Base-by-base conservation (phyloP, 495 filamentous ascomycete species). In the Aspergillus homomorphus region DNA sequence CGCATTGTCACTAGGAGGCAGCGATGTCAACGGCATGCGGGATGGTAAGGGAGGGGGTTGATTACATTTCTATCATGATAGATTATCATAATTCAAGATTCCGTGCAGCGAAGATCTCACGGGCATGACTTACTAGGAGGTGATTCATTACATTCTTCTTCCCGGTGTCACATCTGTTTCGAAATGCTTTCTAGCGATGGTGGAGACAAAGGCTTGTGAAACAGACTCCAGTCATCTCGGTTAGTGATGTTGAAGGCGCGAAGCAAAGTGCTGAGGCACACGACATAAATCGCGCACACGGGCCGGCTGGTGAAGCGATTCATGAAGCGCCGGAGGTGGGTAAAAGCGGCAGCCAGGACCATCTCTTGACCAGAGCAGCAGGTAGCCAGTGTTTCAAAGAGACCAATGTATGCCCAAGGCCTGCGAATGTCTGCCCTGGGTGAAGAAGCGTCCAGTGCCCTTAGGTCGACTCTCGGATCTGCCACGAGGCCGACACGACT, bases 211-310 rank as follows among this genome's bases (percentile, higher is more conserved):
- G 6, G 2, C 12, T 38, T 38, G 33, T 38, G 15, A 14, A 12
- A 38, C 10, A 38, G 15, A 41, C 19, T 20, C 45, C 45, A 21
- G 18, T 46, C 48, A 26, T 30, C 50, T 48, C 57, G 57, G 50
- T 51, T 53, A 59, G 21, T 51, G 50, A 12, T 10, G 33, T 38
- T 9, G 48, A 42, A 24, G 28, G 22, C 19, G 8, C 30, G 21
- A 51, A 42, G 46, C 16, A 45, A 21, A 43, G 14, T 12, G 9
- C 20, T 15, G 23, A 43, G 23, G 43, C 24, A 42, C 8, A 28
- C 46, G 24, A 53, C 53, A 48, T 46, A 59, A 58, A 53, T 53
- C 49, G 41, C 57, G 57, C 57, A 59, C 8, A n/a, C 46, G n/a
- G 12, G 24, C 33, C 41, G 49, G 4, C 49, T 23, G 38, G 42